phyloP scores from a whole-genome alignment of 2,329 filamentous ascomycete genomes.

The Monilinia laxa region DNA sequence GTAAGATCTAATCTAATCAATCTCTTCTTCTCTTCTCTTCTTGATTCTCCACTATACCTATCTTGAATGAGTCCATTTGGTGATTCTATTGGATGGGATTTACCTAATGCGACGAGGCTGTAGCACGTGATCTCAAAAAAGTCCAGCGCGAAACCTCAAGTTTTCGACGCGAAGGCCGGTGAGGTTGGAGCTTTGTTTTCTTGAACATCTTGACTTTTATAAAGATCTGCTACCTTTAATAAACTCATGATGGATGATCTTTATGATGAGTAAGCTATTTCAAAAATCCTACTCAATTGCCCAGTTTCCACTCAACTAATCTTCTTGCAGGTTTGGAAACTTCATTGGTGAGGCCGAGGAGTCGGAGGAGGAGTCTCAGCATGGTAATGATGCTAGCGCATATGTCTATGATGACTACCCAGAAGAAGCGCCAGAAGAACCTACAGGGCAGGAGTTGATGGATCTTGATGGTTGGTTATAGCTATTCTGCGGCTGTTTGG shows the following conservation, averaged over 20 bases:
- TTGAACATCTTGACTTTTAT: conserved; percentile 19
- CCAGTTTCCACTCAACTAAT: conserved; percentile 27
- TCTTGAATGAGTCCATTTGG: not conserved
- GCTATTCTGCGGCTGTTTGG: not conserved
- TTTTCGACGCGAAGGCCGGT: conserved; percentile 28
- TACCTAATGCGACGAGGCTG: conserved; percentile 24
- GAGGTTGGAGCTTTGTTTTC: conserved; percentile 5
- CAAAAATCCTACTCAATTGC: conserved; percentile 13
- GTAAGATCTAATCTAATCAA: conserved; percentile 18
- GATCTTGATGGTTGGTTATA: conserved; percentile 71
- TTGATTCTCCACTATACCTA: not conserved
- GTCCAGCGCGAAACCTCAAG: conserved; percentile 32
- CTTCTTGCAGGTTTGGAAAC: conserved; percentile 77
- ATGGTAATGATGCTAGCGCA: conserved; percentile 69
- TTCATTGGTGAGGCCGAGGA: conserved; percentile 93
- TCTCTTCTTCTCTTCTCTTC: not conserved
- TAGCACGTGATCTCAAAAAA: conserved; percentile 32
- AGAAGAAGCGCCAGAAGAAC: conserved; percentile 57
- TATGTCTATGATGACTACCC: conserved; percentile 77
- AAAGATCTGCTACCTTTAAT: conserved; percentile 9
- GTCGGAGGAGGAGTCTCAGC: conserved; percentile 83
- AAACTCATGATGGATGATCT: conserved; percentile 78
- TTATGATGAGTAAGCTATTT: conserved; percentile 76
- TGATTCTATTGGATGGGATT: not conserved
- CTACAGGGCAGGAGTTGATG: conserved; percentile 82